Evolutionary conservation across 139 green algal genomes (phyloP), one percentile per base, ranked within the genome.

Genomic region (Deuterostichococcus epilithicus): DNA sequence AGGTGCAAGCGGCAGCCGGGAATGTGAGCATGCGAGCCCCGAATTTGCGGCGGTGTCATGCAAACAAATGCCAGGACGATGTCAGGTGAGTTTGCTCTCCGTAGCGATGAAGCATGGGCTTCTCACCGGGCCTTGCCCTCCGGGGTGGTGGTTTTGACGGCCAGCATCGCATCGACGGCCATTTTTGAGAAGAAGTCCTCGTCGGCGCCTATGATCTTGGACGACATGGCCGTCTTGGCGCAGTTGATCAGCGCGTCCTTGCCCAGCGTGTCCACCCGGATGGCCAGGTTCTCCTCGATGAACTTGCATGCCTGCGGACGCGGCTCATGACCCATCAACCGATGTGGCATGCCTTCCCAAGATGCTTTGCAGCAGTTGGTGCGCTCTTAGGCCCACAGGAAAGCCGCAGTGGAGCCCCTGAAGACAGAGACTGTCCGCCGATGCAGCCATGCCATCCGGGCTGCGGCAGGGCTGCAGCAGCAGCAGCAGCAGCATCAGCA

Each of bases 171-270:
- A 32, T 97, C 91, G 39, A 98, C 93, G 13, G 89, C 92, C 45
- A 99, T 87, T 38, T 91, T 82, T 0, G 88, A 86, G 39, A 97
- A 99, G 81, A 95, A 97, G 76, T 97, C 92, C 18, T 73, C 76
- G 47, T 98, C 92, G 18, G 82, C 74, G 59, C 52, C 52, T 34
- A 97, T 82, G 63, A 98, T 94, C 86, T 99, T 99, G 71, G 86
- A 95, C 58, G 82, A 91, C 95, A 99, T 99, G 77, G 88, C 86
- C 26, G 96, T 99, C 58, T 90, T 92, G 22, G 96, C 96, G 18
- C 80, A 80, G 67, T 95, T 95, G 38, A 98, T 73, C 5, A 99
- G 86, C 26, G 85, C 89, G 10, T 97, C 90, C 73, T 89, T 83
- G 74, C 92, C 92, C 74, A 99, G 87, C 36, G 78, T 88, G 15